A percentile compares a stretch with the other conserved stretches of the same genome.
Evolutionary conservation across 2,329 filamentous ascomycete species (phyloP).

Genomic region (Thermomyces lanuginosus): DNA sequence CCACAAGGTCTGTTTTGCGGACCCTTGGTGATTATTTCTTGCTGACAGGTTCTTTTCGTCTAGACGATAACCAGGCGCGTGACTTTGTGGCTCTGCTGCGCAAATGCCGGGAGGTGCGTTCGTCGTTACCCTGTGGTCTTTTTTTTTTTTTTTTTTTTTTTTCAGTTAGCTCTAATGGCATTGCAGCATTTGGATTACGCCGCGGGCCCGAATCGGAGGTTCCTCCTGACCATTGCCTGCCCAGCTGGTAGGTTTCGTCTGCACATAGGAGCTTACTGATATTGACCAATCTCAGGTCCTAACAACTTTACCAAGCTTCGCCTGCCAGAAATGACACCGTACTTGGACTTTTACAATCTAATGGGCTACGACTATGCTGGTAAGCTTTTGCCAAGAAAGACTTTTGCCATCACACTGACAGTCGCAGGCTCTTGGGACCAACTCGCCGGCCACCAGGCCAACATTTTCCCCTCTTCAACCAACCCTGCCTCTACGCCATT

Average conservation of each 20-base stretch:
- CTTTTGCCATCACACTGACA: not conserved
- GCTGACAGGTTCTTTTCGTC: conserved; percentile 1
- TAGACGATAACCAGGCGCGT: conserved; percentile 27
- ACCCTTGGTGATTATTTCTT: conserved; percentile 1
- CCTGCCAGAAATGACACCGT: conserved; percentile 29
- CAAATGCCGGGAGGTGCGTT: conserved; percentile 23
- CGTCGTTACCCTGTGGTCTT: too few relatives aligned
- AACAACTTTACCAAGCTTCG: conserved; percentile 27
- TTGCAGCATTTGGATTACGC: conserved; percentile 20
- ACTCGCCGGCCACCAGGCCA: conserved; percentile 62
- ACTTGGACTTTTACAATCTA: conserved; percentile 37
- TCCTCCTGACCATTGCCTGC: conserved; percentile 34
- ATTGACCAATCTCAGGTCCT: conserved; percentile 15
- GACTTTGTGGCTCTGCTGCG: conserved; percentile 29
- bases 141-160: too few relatives aligned
- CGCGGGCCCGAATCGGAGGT: conserved; percentile 26
- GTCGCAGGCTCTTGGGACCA: conserved; percentile 34
- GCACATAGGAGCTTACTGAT: not conserved
- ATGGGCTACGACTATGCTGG: conserved; percentile 9
- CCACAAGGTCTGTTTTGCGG: conserved; percentile 3
- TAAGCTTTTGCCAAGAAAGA: not conserved
- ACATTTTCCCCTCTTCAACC: conserved; percentile 47
- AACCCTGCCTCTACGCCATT: conserved; percentile 59
- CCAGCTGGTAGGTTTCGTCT: conserved; percentile 23
- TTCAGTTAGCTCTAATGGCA: too few relatives aligned